phyloP scores from a whole-genome alignment of 352 stramenopile species.

The Phytophthora sansomeana region DNA sequence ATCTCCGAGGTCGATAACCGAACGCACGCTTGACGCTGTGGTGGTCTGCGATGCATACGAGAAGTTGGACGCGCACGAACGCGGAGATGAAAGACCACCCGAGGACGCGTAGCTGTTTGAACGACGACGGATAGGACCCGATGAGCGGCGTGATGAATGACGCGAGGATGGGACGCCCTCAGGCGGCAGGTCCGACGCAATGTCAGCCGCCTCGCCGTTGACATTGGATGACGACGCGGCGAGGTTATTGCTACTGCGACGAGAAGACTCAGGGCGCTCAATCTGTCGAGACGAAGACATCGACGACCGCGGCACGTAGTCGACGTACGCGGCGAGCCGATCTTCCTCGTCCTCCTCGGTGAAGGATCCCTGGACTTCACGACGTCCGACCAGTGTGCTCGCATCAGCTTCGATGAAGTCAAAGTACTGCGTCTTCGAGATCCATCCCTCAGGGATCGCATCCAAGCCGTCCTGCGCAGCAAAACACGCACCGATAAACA shows the following conservation, averaged over 20 bases:
- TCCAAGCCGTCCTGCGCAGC: constrained; percentile 76
- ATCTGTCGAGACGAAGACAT: constrained; percentile 52
- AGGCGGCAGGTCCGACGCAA: no score
- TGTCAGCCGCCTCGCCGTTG: no score
- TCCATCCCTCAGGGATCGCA: constrained; percentile 72
- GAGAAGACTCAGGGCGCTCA: constrained; percentile 29
- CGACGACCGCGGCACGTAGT: constrained; percentile 61
- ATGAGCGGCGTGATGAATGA: no score
- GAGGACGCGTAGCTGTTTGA: no score
- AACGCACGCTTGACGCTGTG: no score
- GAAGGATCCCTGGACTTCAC: constrained; percentile 69
- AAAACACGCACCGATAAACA: constrained; percentile 88
- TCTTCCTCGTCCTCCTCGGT: constrained; percentile 60
- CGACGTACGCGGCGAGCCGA: constrained; percentile 56
- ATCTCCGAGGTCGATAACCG: no score
- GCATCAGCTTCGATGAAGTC: constrained; percentile 83
- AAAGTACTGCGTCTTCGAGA: constrained; percentile 85
- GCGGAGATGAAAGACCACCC: no score
- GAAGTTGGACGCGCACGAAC: no score
- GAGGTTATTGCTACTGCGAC: constrained; percentile 32
- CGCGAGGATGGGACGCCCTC: no score
- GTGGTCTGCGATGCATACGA: no score
- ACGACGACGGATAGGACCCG: no score
- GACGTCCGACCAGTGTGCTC: constrained; percentile 68
- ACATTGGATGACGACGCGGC: no score